phyloP scores from a whole-genome alignment of 345 rosid genomes.

The Aethionema arabicum region DNA sequence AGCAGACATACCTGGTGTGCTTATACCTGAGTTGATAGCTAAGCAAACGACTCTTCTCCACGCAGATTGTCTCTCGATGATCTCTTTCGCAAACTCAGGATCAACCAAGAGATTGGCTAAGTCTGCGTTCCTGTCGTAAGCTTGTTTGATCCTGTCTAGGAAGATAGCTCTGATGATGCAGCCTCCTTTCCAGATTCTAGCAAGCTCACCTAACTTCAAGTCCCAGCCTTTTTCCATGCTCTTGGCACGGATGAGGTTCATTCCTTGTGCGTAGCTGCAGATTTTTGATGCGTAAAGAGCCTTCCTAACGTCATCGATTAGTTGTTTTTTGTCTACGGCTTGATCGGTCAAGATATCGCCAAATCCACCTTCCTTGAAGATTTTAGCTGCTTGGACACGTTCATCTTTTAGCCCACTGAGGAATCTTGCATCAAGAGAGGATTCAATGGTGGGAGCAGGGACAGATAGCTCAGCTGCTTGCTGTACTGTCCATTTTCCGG shows the following conservation, averaged over 20 bases:
- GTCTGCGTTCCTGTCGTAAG: conserved; percentile 83
- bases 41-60: conserved; percentile 93
- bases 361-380: conserved; percentile 76
- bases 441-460: conserved; percentile 88
- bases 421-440: conserved; percentile 89
- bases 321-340: conserved; percentile 71
- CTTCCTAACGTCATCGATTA: conserved; percentile 81
- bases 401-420: conserved; percentile 93
- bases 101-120: conserved; percentile 89
- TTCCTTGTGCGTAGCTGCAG: conserved; percentile 97
- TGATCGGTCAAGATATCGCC: conserved; percentile 60
- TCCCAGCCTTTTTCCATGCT: conserved; percentile 87
- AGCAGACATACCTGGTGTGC: conserved; percentile 94
- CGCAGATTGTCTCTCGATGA: conserved; percentile 85
- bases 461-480: conserved; percentile 97
- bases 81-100: conserved; percentile 95
- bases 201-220: conserved; percentile 86
- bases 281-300: conserved; percentile 96
- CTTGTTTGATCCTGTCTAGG: conserved; percentile 94
- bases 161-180: conserved; percentile 93
- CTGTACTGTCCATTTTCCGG: conserved; percentile 98
- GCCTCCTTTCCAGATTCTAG: conserved; percentile 98
- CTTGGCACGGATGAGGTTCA: conserved; percentile 94
- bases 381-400: conserved; percentile 80
- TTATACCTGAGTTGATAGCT: conserved; percentile 83